Base-by-base conservation (phyloP, 2,329 filamentous ascomycete species). In the Onygena corvina region DNA sequence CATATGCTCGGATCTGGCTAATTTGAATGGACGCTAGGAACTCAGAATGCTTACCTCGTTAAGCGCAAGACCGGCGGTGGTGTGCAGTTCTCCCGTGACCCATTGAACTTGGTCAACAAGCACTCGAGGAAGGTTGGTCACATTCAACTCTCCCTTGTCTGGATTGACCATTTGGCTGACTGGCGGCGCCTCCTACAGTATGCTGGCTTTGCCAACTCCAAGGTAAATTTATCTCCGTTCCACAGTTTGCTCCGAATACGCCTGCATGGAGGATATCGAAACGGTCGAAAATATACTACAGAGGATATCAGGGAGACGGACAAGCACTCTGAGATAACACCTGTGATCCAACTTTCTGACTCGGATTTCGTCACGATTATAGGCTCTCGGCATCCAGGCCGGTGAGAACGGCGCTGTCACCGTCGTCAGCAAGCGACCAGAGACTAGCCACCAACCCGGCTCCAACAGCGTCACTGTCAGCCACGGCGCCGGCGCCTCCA, bases 81-180 rank as follows among this genome's bases (percentile, higher is more conserved):
- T 69, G 76, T 84, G 62, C 84, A 86, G 73, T 88, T 98, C 79
- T 96, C 90, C 61, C 84, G 85, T 63, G 90, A 96, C 69, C 86
- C 89, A 64, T 74, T 95, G 61, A 98, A 96, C 81, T 73, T 96
- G 72, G 77, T 74, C 70, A 96, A 95, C 83, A 76, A 83, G 73
- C 84, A 94, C 77, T 82, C 79, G 63, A 84, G 86, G 76, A 96
- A 94, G 83, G 86, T 92, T 60, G 25, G 54, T 48, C 16, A n/a
- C n/a, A 14, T n/a, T 21, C 9, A n/a, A 30, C 40, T 23, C 9
- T n/a, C 6, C 11, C 25, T 4, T 2, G 8, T 46, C 21, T 2
- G 14, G 14, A 14, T 33, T 7, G 27, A n/a, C 30, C n/a, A 42
- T 18, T 48, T 46, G 33, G 53, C 58, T 64, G 50, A 65, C 49